Conservation (phyloP, 371 early-diverging fungal genomes). For the Mortierella polycephala region DNA sequence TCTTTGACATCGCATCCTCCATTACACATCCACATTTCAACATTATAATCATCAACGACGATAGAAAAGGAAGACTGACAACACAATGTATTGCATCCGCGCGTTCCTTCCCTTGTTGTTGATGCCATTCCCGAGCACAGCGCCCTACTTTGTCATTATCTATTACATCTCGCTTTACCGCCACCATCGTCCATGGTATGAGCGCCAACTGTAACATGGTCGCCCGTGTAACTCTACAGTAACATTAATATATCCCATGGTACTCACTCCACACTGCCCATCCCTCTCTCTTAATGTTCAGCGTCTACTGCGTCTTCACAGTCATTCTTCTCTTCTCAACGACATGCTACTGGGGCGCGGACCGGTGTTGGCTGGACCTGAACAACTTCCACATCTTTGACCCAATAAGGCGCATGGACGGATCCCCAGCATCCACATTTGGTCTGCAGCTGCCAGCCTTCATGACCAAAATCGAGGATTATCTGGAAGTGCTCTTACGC, state of each 20-base stretch:
- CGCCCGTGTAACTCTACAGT: neutral
- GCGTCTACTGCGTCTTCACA: conserved; percentile 64
- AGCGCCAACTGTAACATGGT: neutral
- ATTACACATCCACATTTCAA: neutral
- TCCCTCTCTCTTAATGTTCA: conserved; percentile 16
- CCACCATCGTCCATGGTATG: conserved; percentile 75
- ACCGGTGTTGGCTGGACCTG: conserved; percentile 73
- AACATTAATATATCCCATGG: neutral
- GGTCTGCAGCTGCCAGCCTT: conserved; percentile 39
- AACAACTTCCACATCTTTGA: conserved; percentile 53
- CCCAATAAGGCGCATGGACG: conserved; percentile 39
- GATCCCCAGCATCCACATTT: conserved; percentile 44
- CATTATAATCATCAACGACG: neutral
- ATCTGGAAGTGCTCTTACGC: conserved; percentile 19
- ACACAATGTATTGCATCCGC: conserved; percentile 71
- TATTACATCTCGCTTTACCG: conserved; percentile 71
- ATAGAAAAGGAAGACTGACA: neutral
- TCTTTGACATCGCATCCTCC: neutral
- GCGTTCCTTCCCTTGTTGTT: conserved; percentile 73
- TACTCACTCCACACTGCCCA: neutral
- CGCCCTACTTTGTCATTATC: conserved; percentile 71
- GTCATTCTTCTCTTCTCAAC: conserved; percentile 71
- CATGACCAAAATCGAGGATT: conserved; percentile 24
- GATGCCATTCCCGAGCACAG: conserved; percentile 75
- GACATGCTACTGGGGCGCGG: conserved; percentile 79